Evolutionary conservation across 2,329 filamentous ascomycete species (phyloP).

Genomic region (Penicillium glabrum): DNA sequence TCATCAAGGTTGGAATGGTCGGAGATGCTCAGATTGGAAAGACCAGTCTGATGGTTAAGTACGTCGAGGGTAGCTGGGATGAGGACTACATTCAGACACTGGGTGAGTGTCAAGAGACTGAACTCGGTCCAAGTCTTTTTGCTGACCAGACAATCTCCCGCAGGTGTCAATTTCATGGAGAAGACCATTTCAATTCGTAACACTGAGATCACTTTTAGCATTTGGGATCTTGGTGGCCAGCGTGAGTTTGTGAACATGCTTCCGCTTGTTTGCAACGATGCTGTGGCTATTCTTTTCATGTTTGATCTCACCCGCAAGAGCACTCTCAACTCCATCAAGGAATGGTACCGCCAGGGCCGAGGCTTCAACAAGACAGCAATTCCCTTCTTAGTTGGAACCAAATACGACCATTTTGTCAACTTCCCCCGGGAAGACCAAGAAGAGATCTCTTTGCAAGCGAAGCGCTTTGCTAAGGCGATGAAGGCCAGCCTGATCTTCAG

Average conservation of each 20-base stretch:
- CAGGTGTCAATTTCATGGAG: slow-evolving; percentile 99
- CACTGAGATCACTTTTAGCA: slow-evolving; percentile 98
- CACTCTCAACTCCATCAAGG: slow-evolving; percentile 98
- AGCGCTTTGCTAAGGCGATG: slow-evolving; percentile 97
- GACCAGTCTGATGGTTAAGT: slow-evolving; percentile 99
- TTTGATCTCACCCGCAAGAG: slow-evolving; percentile 98
- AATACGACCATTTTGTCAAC: slow-evolving; percentile 99
- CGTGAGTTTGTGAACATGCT: slow-evolving; percentile 99
- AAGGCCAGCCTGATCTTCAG: slow-evolving; percentile 96
- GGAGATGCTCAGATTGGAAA: slow-evolving; percentile 99
- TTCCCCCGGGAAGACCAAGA: slow-evolving; percentile 97
- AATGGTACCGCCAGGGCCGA: slow-evolving; percentile 96
- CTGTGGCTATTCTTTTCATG: slow-evolving; percentile 98
- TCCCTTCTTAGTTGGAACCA: slow-evolving; percentile 93
- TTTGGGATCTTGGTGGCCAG: slow-evolving; percentile 97
- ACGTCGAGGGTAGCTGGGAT: slow-evolving; percentile 98
- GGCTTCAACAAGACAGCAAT: slow-evolving; percentile 99
- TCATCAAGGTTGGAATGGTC: slow-evolving; percentile 99
- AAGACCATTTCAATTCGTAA: slow-evolving; percentile 99
- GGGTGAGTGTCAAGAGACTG: slow-evolving; percentile 50
- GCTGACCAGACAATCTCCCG: slow-evolving; percentile 14
- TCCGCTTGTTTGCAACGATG: slow-evolving; percentile 98
- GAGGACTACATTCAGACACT: slow-evolving; percentile 99
- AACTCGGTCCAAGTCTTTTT: not conserved
- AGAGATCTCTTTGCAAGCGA: slow-evolving; percentile 95